phyloP scores from a whole-genome alignment of 106 monocot species.

The Platanthera zijinensis region DNA sequence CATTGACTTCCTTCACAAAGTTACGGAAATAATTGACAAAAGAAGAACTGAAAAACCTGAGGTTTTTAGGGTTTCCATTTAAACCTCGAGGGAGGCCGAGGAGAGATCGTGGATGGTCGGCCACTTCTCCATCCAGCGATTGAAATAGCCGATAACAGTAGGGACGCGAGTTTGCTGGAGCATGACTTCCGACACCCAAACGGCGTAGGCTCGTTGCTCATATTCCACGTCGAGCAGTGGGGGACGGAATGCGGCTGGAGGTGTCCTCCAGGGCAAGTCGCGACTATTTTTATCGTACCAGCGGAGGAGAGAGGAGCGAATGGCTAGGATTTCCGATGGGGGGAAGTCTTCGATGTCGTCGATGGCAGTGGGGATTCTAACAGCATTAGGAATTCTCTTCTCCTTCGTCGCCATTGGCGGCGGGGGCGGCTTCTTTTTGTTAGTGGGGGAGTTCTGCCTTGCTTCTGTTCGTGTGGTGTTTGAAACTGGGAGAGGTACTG shows the following conservation, averaged over 20 bases:
- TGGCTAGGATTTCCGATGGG: conserved; percentile 11
- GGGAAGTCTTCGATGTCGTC: conserved; percentile 72
- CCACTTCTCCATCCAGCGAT: conserved; percentile 87
- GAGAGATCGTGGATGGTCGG: conserved; percentile 63
- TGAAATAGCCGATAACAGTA: conserved; percentile 59
- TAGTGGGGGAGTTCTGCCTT: background rate
- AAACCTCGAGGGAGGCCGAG: conserved; percentile 57
- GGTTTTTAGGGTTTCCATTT: background rate
- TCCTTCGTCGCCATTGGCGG: background rate
- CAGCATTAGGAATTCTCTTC: background rate
- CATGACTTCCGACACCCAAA: conserved; percentile 98
- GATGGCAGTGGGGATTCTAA: background rate
- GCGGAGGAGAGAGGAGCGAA: conserved; percentile 52
- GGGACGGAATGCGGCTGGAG: background rate
- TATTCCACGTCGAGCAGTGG: background rate
- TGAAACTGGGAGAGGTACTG: background rate
- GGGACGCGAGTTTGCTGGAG: conserved; percentile 89
- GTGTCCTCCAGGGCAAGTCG: conserved; percentile 60
- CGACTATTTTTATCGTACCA: conserved; percentile 80
- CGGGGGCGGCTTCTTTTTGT: background rate
- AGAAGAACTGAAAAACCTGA: background rate
- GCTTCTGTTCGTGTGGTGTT: background rate
- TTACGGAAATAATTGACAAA: background rate
- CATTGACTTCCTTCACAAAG: conserved; percentile 76
- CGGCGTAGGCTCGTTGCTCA: conserved; percentile 63